Percentiles rank a stretch among this genome's conserved stretches.
Evolutionary conservation across 805 yeast species (phyloP).

Genomic region (Ogataea siamensis): DNA sequence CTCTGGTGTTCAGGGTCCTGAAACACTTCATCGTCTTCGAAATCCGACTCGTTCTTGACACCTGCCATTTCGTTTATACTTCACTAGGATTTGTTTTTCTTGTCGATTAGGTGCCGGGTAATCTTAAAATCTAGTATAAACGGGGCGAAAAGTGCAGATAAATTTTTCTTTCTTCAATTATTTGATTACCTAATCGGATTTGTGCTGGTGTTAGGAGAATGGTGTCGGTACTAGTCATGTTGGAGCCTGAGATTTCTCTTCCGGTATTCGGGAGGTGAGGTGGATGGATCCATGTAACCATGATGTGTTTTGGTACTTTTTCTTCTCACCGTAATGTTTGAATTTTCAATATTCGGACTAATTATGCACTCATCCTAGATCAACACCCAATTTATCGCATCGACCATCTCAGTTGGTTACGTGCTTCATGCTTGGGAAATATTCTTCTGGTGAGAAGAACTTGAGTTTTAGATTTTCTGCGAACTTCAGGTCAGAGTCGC

Average conservation of each 20-base stretch:
- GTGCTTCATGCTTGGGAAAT: slow-evolving; percentile 36
- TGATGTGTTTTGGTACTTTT: slow-evolving; percentile 3
- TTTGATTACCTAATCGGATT: slow-evolving; percentile 13
- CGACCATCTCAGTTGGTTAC: slow-evolving; percentile 16
- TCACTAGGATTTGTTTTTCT: slow-evolving; percentile 21
- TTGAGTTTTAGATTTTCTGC: slow-evolving; percentile 54
- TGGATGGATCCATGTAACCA: slow-evolving; percentile 1
- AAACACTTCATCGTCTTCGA: slow-evolving; percentile 22
- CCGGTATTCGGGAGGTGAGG: slow-evolving; percentile 9
- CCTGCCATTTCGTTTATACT: slow-evolving; percentile 10
- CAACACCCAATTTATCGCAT: slow-evolving; percentile 31
- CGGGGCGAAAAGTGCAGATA: background rate
- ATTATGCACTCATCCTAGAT: slow-evolving; percentile 20
- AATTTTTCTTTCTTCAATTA: slow-evolving; percentile 10
- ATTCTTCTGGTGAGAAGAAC: slow-evolving; percentile 68
- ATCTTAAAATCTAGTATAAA: background rate
- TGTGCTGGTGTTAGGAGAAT: background rate
- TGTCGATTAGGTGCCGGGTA: slow-evolving; percentile 12
- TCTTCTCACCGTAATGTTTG: slow-evolving; percentile 8
- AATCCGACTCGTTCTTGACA: slow-evolving; percentile 9
- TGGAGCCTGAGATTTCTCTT: slow-evolving; percentile 3
- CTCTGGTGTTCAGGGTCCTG: slow-evolving; percentile 23
- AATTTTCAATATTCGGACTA: slow-evolving; percentile 7
- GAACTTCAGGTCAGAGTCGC: slow-evolving; percentile 73
- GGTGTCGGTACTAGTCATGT: background rate